Conservation (phyloP, 371 early-diverging fungal genomes). For the Mucor indicus region DNA sequence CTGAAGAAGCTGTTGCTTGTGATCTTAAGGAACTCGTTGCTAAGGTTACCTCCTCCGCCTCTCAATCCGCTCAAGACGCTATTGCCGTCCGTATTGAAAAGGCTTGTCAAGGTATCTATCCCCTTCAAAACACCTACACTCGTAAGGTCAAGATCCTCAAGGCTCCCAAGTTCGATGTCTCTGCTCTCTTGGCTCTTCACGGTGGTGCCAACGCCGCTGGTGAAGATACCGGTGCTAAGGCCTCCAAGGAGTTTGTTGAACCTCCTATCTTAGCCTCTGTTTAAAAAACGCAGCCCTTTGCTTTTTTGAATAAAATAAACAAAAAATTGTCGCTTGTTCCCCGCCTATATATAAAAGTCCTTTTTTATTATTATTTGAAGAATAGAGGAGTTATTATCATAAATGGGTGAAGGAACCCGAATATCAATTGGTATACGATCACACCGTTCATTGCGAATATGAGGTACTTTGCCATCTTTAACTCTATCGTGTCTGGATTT, state of each 20-base stretch:
- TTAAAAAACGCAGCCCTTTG: too few relatives aligned
- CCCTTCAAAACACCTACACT: constrained; percentile 95
- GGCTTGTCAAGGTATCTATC: constrained; percentile 95
- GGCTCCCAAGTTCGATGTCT: constrained; percentile 91
- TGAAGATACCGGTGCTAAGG: constrained; percentile 70
- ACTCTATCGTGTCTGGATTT: too few relatives aligned
- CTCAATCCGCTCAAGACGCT: constrained; percentile 48
- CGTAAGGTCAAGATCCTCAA: constrained; percentile 99
- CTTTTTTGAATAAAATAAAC: constrained; percentile 5
- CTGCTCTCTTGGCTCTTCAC: constrained; percentile 94
- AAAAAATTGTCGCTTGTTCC: constrained; percentile 8
- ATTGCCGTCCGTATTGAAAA: constrained; percentile 95
- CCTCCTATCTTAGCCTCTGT: constrained; percentile 68
- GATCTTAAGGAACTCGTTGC: constrained; percentile 80
- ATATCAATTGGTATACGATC: too few relatives aligned
- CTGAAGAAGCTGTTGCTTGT: constrained; percentile 64
- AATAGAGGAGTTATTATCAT: too few relatives aligned
- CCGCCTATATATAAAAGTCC: neutral
- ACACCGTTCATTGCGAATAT: too few relatives aligned
- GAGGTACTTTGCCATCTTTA: too few relatives aligned
- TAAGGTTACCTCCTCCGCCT: constrained; percentile 78
- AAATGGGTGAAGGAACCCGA: too few relatives aligned
- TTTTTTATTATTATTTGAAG: neutral
- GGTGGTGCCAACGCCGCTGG: constrained; percentile 73
- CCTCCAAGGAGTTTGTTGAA: constrained; percentile 71